Evolutionary conservation across 108 stramenopile genomes (phyloP).

Genomic region (Pseudonitzschia pungens): DNA sequence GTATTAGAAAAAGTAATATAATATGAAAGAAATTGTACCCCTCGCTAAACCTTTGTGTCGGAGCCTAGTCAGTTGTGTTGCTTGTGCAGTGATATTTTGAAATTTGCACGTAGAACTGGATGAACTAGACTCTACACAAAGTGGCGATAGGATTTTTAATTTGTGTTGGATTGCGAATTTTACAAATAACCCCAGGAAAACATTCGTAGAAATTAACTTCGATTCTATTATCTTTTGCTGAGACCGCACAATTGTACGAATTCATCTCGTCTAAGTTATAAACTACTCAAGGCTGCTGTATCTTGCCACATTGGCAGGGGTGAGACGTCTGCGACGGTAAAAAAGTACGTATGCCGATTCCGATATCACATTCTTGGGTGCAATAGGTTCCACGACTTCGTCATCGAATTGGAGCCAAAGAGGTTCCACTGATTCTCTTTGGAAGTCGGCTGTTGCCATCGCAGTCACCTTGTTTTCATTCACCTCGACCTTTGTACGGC

Average conservation of each 20-base stretch:
- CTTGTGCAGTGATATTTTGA: too few relatives aligned
- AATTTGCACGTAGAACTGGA: too few relatives aligned
- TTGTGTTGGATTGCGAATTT: too few relatives aligned
- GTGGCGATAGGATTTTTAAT: too few relatives aligned
- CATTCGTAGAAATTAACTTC: background rate
- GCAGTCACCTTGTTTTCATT: slow-evolving; percentile 50
- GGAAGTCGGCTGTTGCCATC: slow-evolving; percentile 44
- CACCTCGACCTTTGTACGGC: slow-evolving; percentile 57
- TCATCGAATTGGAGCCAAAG: slow-evolving; percentile 96
- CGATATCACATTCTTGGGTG: slow-evolving; percentile 77
- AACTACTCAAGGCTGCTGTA: slow-evolving; percentile 64
- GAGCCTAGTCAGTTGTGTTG: too few relatives aligned
- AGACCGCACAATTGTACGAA: background rate
- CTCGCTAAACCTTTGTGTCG: background rate
- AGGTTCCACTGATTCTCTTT: slow-evolving; percentile 71
- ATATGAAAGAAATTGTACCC: slow-evolving; percentile 4
- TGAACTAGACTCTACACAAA: too few relatives aligned
- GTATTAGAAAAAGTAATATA: background rate
- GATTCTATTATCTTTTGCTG: background rate
- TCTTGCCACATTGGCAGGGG: slow-evolving; percentile 80
- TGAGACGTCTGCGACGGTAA: slow-evolving; percentile 84
- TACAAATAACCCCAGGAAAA: too few relatives aligned
- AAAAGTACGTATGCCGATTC: slow-evolving; percentile 95
- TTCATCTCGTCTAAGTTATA: background rate
- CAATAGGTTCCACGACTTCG: slow-evolving; percentile 87